Base-by-base conservation (phyloP, 2,329 filamentous ascomycete genomes). In the Penicillium sp. region DNA sequence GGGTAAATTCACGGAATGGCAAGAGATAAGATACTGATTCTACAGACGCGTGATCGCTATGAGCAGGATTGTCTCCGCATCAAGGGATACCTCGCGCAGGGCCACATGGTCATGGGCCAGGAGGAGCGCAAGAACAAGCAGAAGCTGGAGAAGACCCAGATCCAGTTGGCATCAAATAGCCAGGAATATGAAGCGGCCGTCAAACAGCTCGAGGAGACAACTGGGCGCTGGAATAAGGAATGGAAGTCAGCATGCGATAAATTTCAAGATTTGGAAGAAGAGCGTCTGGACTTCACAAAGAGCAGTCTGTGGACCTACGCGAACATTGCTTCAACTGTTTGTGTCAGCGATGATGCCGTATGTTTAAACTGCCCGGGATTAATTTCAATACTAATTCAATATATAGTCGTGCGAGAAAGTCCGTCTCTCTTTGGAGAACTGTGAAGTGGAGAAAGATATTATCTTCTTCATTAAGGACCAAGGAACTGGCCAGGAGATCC, bases 51-150 rank as follows among this genome's bases (percentile, higher is more conserved):
- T 62, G 94, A 99, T 75, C 88, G 88, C 47, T 99, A 95, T 71
- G 94, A 99, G 75, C 93, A 99, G 74, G 95, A 99, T 65, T 97
- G 93, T 70, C 81, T 99, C 42, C 94, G 96, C 72, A 97, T 99
- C 73, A 99, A 99, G 75, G 94, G 94, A 38, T 99, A 99, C 69
- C 84, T 99, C 5, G 94, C 95, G 4, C 94, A 99, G 75, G 94
- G 94, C 10, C 95, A 99, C 72, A 99, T 99, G 94, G 94, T 99
- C 55, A 99, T 99, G 94, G 94, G 94, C 15, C 94, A 99, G 66
- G 94, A 99, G 72, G 94, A 99, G 78, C 86, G 94, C 29, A 97
- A 96, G 77, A 99, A 99, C 75, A 99, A 99, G 77, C 92, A 93
- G 23, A 97, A 96, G 75, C 83, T 99, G 41, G 94, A 99, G 74